Percentiles rank a stretch among this genome's conserved stretches.
Evolutionary conservation across 2,329 filamentous ascomycete species (phyloP).

Genomic region (Alternaria triticina): DNA sequence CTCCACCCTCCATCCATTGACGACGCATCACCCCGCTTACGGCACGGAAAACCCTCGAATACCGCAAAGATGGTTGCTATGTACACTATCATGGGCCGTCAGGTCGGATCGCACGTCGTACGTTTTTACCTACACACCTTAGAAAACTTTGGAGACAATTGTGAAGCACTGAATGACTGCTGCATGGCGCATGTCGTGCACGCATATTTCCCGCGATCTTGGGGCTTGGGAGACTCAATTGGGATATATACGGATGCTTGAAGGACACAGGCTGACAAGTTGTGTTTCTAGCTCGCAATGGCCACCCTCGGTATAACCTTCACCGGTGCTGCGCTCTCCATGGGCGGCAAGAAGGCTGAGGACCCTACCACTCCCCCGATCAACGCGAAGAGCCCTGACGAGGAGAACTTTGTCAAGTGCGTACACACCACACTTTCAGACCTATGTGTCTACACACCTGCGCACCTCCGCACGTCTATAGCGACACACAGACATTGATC

Average conservation of each 20-base stretch:
- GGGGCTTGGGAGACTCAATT: background rate
- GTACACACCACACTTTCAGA: slow-evolving; percentile 21
- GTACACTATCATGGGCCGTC: slow-evolving; percentile 59
- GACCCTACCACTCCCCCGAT: slow-evolving; percentile 58
- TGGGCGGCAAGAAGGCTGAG: slow-evolving; percentile 53
- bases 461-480: no score
- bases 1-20: slow-evolving; percentile 40
- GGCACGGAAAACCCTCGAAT: slow-evolving; percentile 20
- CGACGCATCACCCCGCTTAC: slow-evolving; percentile 25
- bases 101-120: slow-evolving; percentile 63
- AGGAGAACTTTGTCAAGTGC: slow-evolving; percentile 73
- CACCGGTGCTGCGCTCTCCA: slow-evolving; percentile 43
- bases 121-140: slow-evolving; percentile 44
- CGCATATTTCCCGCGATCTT: background rate
- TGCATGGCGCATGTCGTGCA: background rate
- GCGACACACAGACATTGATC: no score
- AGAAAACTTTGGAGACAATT: no score
- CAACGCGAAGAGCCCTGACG: slow-evolving; percentile 70
- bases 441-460: background rate
- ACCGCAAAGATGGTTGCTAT: slow-evolving; percentile 58
- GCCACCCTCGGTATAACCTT: slow-evolving; percentile 52
- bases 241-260: no score
- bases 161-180: no score
- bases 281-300: slow-evolving; percentile 63
- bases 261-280: background rate